Conservation (phyloP, 768 basidiomycete species). For the Tephrocybe sp. region DNA sequence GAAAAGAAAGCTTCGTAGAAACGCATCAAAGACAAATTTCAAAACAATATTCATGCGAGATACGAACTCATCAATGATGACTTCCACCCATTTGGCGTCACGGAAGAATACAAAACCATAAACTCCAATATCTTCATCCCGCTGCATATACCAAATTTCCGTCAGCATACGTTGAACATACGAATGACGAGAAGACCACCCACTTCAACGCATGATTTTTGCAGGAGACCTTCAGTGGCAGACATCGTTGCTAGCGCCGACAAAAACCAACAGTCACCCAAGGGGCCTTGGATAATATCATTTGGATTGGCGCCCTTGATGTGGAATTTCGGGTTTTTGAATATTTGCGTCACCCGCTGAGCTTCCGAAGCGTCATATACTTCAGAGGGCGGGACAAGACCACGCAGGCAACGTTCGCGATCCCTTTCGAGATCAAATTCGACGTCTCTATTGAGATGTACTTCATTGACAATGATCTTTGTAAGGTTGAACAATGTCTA, state of each 20-base stretch:
- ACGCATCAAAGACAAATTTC: background rate
- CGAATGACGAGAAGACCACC: conserved; percentile 14
- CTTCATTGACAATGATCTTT: too few relatives aligned
- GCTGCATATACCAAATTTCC: conserved; percentile 31
- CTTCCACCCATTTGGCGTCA: conserved; percentile 43
- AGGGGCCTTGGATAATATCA: conserved; percentile 47
- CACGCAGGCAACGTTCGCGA: conserved; percentile 36
- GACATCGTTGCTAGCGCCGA: conserved; percentile 52
- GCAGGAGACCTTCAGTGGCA: conserved; percentile 41
- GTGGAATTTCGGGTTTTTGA: conserved; percentile 51
- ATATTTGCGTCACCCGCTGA: conserved; percentile 50
- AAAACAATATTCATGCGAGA: background rate
- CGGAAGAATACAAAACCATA: conserved; percentile 55
- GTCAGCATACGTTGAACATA: too few relatives aligned
- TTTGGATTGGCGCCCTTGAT: conserved; percentile 40
- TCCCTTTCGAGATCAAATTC: conserved; percentile 56
- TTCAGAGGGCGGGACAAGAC: conserved; percentile 22
- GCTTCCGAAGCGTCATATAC: conserved; percentile 36
- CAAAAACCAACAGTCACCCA: conserved; percentile 59
- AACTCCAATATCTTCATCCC: conserved; percentile 49
- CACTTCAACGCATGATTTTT: conserved; percentile 53
- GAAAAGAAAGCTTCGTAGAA: conserved; percentile 35
- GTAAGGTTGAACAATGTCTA: background rate
- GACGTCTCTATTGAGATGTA: conserved; percentile 56
- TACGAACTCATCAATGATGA: conserved; percentile 50